Conservation (phyloP, 805 yeast species). For the Suhomyces canberraensis region DNA sequence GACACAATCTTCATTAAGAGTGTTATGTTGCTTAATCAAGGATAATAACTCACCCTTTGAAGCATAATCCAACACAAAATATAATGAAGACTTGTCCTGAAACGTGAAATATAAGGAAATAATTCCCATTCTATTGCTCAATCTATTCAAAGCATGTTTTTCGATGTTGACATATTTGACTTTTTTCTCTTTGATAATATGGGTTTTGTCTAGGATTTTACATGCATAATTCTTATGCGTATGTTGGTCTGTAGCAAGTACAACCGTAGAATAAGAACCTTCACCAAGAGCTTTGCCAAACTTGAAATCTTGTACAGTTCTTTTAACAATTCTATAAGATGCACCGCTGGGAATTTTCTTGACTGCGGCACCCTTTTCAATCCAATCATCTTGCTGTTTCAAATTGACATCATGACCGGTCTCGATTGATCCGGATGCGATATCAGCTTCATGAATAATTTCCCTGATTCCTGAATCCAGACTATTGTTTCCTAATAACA, state of each 20-base stretch:
- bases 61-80: constrained; percentile 76
- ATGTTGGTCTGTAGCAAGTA: constrained; percentile 47
- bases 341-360: constrained; percentile 15
- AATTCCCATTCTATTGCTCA: constrained; percentile 59
- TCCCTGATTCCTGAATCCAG: constrained; percentile 2
- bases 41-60: constrained; percentile 73
- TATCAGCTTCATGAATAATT: background rate
- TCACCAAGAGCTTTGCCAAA: constrained; percentile 43
- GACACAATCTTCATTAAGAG: constrained; percentile 66
- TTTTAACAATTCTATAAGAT: constrained; percentile 24
- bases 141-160: constrained; percentile 71
- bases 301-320: constrained; percentile 40
- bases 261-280: constrained; percentile 46
- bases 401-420: background rate
- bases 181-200: constrained; percentile 75
- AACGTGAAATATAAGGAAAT: constrained; percentile 72
- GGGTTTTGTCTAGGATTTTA: constrained; percentile 71
- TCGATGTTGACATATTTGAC: constrained; percentile 84
- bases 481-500: constrained; percentile 21
- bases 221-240: constrained; percentile 65
- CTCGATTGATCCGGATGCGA: background rate
- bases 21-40: constrained; percentile 64
- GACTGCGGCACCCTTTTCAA: constrained; percentile 35
- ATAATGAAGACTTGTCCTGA: constrained; percentile 70
- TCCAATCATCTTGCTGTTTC: constrained; percentile 28